A percentile compares a stretch with the other conserved stretches of the same genome.
These are phyloP conservation scores for Xylaria bambusicola DNA, from an alignment of 495 filamentous ascomycete genomes.

Conservation along the genomic window DNA sequence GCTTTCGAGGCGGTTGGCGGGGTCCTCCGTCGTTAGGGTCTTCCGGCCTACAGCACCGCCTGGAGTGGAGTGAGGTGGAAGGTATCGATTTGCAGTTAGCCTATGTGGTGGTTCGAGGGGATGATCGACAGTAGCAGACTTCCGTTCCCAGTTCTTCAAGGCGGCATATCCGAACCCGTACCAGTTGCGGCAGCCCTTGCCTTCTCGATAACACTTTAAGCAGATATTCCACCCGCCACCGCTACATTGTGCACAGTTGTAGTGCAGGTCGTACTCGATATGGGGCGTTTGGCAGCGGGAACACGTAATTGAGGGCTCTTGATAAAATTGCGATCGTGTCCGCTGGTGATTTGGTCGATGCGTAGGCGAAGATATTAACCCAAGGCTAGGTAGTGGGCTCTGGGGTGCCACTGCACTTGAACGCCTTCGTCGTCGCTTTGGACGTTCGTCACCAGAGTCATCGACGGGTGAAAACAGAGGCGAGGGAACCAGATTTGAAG, in stretches of 20 bases:
- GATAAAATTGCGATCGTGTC: constrained; percentile 50
- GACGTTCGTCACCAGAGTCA: constrained; percentile 22
- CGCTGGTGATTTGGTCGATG: constrained; percentile 31
- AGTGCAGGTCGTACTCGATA: constrained; percentile 82
- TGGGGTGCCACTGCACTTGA: constrained; percentile 27
- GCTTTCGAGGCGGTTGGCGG: constrained; percentile 64
- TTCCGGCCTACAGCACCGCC: constrained; percentile 52
- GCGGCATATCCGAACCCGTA: constrained; percentile 72
- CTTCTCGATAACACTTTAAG: constrained; percentile 70
- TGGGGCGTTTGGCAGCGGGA: constrained; percentile 62
- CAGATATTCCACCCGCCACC: constrained; percentile 76
- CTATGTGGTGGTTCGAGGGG: constrained; percentile 61
- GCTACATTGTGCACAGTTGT: constrained; percentile 69
- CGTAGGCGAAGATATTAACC: constrained; percentile 28
- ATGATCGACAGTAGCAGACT: constrained; percentile 26
- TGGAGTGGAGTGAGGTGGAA: constrained; percentile 49
- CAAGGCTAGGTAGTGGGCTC: constrained; percentile 33
- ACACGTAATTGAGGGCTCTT: constrained; percentile 74
- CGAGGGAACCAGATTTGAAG: constrained; percentile 12
- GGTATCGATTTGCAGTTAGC: constrained; percentile 66
- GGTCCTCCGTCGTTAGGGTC: constrained; percentile 64
- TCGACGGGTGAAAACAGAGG: constrained; percentile 27
- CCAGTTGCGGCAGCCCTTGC: constrained; percentile 77
- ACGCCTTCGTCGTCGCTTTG: constrained; percentile 26
- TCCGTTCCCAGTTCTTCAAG: constrained; percentile 56